Evolutionary conservation across 2,329 filamentous ascomycete species (phyloP).

Genomic region (Colletotrichum tofieldiae): DNA sequence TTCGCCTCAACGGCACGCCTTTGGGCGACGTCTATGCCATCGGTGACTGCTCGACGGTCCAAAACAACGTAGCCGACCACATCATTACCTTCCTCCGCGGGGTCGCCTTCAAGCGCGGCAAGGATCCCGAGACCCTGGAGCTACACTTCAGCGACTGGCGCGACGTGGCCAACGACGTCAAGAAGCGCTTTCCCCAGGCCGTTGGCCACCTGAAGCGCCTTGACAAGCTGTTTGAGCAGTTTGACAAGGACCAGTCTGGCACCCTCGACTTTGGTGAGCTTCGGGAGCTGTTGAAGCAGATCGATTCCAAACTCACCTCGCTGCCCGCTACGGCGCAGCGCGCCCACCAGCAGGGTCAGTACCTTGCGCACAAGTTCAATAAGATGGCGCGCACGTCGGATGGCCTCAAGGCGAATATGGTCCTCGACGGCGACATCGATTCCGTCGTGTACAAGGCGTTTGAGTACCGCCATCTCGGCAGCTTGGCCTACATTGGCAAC

Average conservation of each 20-base stretch:
- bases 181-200: constrained; percentile 92
- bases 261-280: constrained; percentile 96
- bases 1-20: constrained; percentile 89
- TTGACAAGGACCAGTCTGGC: constrained; percentile 93
- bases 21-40: constrained; percentile 97
- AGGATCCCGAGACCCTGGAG: constrained; percentile 89
- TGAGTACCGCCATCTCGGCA: constrained; percentile 93
- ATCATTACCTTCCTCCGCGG: constrained; percentile 91
- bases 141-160: constrained; percentile 93
- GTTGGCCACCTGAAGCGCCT: constrained; percentile 88
- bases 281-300: constrained; percentile 88
- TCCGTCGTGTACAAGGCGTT: constrained; percentile 95
- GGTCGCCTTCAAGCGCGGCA: constrained; percentile 91
- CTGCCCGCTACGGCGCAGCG: constrained; percentile 96
- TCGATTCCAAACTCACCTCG: constrained; percentile 94
- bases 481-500: constrained; percentile 95
- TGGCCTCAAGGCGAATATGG: constrained; percentile 83
- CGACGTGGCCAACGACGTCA: constrained; percentile 85
- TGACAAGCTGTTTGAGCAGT: constrained; percentile 91
- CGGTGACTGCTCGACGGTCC: constrained; percentile 95
- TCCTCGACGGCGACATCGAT: constrained; percentile 91
- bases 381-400: constrained; percentile 85
- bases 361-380: constrained; percentile 94
- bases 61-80: constrained; percentile 96
- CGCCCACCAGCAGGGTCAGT: constrained; percentile 94